These are phyloP conservation scores for Saccharomycopsis amapae DNA, from an alignment of 805 yeast species.

Conservation along the genomic window DNA sequence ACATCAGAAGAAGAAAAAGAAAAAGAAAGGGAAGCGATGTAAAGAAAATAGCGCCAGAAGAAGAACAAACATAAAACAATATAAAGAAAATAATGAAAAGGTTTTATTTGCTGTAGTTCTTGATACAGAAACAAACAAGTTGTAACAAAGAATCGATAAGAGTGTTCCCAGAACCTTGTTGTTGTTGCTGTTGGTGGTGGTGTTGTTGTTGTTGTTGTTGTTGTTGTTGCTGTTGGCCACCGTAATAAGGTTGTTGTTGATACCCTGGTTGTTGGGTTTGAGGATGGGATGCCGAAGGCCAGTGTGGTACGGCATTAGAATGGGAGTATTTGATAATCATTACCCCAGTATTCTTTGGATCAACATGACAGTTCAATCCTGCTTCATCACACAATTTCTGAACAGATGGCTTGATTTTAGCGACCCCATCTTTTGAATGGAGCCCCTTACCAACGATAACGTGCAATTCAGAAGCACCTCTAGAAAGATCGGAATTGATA, in stretches of 20 bases:
- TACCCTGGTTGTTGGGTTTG: conserved; percentile 27
- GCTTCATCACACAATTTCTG: conserved; percentile 68
- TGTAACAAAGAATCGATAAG: conserved; percentile 25
- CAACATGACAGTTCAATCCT: conserved; percentile 52
- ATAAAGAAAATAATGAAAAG: no score
- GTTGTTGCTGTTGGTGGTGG: conserved; percentile 23
- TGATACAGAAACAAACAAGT: conserved; percentile 32
- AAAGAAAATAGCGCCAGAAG: no score
- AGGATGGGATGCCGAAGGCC: conserved; percentile 23
- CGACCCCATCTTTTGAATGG: conserved; percentile 75
- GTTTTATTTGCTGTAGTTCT: conserved; percentile 22
- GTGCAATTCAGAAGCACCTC: conserved; percentile 53
- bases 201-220: conserved; percentile 25
- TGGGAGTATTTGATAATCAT: conserved; percentile 41
- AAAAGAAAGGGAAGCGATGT: no score
- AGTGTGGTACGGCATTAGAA: conserved; percentile 17
- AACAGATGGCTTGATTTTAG: conserved; percentile 85
- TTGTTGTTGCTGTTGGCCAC: conserved; percentile 24
- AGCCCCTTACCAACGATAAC: conserved; percentile 92
- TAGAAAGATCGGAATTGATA: conserved; percentile 51
- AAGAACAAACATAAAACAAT: no score
- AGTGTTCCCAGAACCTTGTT: conserved; percentile 16
- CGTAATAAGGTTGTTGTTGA: conserved; percentile 20
- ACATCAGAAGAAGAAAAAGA: no score
- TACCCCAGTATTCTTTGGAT: conserved; percentile 74